Conservation (phyloP, 1,284 basidiomycete genomes). For the Ganoderma lucidum region DNA sequence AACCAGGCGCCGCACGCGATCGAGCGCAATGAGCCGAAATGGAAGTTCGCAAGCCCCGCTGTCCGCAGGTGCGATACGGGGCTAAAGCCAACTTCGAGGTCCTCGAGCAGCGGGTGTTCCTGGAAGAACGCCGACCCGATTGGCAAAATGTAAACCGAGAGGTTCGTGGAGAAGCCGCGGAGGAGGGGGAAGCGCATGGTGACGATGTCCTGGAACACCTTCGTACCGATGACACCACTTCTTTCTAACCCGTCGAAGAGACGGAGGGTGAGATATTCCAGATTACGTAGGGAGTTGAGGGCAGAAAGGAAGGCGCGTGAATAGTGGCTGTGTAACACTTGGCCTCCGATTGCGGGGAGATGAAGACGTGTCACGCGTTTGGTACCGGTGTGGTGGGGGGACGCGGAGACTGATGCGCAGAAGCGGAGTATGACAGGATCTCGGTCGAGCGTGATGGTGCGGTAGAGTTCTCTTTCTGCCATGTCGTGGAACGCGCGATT, state of each 20-base stretch:
- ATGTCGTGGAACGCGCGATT: neutral
- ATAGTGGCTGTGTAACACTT: neutral
- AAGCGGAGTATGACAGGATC: neutral
- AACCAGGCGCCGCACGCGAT: constrained; percentile 2
- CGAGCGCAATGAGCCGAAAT: neutral
- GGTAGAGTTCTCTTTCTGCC: constrained; percentile 11
- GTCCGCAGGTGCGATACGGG: neutral
- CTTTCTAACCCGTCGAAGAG: neutral
- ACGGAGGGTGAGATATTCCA: constrained; percentile 2
- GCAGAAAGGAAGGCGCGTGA: neutral
- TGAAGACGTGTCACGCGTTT: constrained; percentile 1
- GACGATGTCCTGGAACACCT: neutral
- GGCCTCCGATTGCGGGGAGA: neutral
- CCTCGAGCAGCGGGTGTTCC: neutral
- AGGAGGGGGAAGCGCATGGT: neutral
- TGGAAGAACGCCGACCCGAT: neutral
- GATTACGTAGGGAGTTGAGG: neutral
- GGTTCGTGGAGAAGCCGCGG: constrained; percentile 13
- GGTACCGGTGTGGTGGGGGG: neutral
- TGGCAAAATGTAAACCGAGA: neutral
- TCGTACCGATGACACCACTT: neutral
- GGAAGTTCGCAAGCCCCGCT: neutral
- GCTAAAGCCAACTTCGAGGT: constrained; percentile 10
- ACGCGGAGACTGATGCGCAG: neutral
- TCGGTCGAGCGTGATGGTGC: neutral